phyloP scores from a whole-genome alignment of 148 eudicot species.

The Amaranthus palmeri region DNA sequence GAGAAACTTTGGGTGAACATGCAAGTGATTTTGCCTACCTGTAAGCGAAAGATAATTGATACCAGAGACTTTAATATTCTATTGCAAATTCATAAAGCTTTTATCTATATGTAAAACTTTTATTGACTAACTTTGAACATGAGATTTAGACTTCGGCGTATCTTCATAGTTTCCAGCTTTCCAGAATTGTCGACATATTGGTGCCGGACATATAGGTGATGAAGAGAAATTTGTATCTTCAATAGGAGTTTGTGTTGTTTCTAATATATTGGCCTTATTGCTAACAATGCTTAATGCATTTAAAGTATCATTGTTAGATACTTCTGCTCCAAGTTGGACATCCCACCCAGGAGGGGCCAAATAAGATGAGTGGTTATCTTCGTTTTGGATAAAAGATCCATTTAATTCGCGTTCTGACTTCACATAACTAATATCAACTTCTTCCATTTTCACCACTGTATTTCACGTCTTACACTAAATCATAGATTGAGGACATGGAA shows the following conservation, averaged over 20 bases:
- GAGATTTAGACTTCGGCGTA: constrained; percentile 37
- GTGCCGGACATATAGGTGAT: constrained; percentile 62
- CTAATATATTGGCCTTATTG: constrained; percentile 40
- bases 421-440: constrained; percentile 31
- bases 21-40: constrained; percentile 57
- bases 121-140: constrained; percentile 41
- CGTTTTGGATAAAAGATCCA: constrained; percentile 23
- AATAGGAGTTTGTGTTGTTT: constrained; percentile 33
- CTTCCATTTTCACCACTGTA: constrained; percentile 32
- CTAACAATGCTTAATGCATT: constrained; percentile 28
- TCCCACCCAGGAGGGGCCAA: constrained; percentile 23
- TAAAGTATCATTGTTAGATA: constrained; percentile 5
- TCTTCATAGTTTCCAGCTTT: constrained; percentile 78
- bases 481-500: neutral
- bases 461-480: neutral
- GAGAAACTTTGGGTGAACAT: constrained; percentile 82
- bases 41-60: constrained; percentile 17
- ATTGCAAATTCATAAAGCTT: too few relatives aligned
- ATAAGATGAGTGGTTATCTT: constrained; percentile 24
- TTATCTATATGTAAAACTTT: neutral
- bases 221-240: constrained; percentile 49
- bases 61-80: neutral
- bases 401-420: constrained; percentile 35
- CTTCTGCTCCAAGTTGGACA: neutral
- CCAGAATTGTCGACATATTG: constrained; percentile 94